Evolutionary conservation across 2,329 filamentous ascomycete species (phyloP), one percentile per base, ranked within the genome.

Genomic region (Cryphonectria parasitica): DNA sequence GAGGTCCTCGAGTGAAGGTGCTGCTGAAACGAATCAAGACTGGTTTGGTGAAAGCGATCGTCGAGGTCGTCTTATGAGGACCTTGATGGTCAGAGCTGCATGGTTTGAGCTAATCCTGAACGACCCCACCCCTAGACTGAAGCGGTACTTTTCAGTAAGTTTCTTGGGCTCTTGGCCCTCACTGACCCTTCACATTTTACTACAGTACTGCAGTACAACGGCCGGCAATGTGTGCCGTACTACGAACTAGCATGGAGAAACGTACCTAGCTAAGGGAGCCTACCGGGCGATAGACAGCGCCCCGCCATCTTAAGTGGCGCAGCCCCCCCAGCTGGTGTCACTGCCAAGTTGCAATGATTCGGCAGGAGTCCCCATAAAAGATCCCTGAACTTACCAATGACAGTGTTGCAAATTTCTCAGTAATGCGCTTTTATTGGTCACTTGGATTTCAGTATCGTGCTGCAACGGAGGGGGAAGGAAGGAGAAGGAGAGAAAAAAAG

Each of bases 31-130:
- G 13, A 28, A 11, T 28, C 52, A n/a, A 28, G 52, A 28, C n/a
- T 17, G n/a, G 19, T 6, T 5, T 45, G 15, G 49, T 54, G 22
- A 11, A 13, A 56, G 52, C n/a, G 25, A 56, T 5, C 2, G 52
- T 31, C 52, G 28, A 49, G 19, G 28, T 64, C 3, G 10, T 45
- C 7, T 6, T 19, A n/a, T 54, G 69, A 63, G 69, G 28, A 70
- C 69, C 69, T 70, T 70, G 65, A 70, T 70, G 69, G 69, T 22
- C 65, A 62, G 22, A 39, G 31, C 45, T 49, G 49, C 67, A 64
- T 41, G 61, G 13, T 8, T 49, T 22, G 19, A 19, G 45, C 22
- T 49, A 11, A n/a, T n/a, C 45, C 45, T 6, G 45, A 49, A 4
- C 7, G 45, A 49, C 19, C 45, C 45, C 45, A n/a, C 45, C 19